Evolutionary conservation across 1,284 basidiomycete genomes (phyloP).

Genomic region (Apiotrichum akiyoshidainum): DNA sequence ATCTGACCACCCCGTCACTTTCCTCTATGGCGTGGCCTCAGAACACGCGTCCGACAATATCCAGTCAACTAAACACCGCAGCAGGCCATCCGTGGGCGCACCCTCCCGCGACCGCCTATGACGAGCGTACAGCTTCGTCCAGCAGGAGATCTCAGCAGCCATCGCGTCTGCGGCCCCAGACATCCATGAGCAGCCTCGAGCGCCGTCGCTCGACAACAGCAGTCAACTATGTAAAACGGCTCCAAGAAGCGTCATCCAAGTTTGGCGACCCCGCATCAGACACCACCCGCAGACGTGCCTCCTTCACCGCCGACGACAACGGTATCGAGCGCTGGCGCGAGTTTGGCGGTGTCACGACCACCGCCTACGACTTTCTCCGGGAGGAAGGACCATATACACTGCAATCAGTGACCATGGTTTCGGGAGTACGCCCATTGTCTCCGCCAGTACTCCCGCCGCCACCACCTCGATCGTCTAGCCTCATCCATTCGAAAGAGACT

Average conservation of each 20-base stretch:
- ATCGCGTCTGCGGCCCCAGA: not conserved
- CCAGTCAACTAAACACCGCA: not conserved
- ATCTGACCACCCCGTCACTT: not conserved
- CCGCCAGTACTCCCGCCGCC: not conserved
- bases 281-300: constrained; percentile 9
- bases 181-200: constrained; percentile 5
- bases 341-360: constrained; percentile 1
- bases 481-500: constrained; percentile 1
- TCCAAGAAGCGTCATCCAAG: not conserved
- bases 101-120: not conserved
- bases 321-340: constrained; percentile 14
- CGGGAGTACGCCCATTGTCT: constrained; percentile 1
- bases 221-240: constrained; percentile 10
- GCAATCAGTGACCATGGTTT: constrained; percentile 9
- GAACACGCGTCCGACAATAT: not conserved
- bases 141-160: not conserved
- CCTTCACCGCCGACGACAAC: constrained; percentile 14
- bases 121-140: not conserved
- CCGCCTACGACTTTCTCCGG: constrained; percentile 2
- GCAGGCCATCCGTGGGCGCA: not conserved
- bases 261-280: constrained; percentile 1
- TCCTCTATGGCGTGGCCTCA: constrained; percentile 15
- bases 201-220: constrained; percentile 14
- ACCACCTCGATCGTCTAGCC: constrained; percentile 7
- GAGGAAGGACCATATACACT: constrained; percentile 17